Conservation (phyloP, 1,284 basidiomycete genomes). For the Ustilago lituana region DNA sequence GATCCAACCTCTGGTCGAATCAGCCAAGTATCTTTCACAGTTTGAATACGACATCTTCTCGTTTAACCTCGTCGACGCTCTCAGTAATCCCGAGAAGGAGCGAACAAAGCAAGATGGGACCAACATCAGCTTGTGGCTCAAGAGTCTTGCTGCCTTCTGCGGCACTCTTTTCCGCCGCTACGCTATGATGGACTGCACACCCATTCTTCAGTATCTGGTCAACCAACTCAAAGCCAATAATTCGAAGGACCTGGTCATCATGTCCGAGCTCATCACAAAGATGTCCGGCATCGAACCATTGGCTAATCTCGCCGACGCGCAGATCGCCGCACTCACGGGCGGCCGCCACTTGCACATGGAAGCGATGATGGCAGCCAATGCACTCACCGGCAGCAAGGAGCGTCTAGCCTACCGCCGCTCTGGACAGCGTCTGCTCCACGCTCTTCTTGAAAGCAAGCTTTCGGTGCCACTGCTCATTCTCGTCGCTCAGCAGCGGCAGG, state of each 20-base stretch:
- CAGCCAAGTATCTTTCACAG: slow-evolving; percentile 85
- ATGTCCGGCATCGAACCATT: slow-evolving; percentile 87
- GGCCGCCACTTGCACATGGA: slow-evolving; percentile 88
- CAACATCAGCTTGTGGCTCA: slow-evolving; percentile 89
- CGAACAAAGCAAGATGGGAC: slow-evolving; percentile 92
- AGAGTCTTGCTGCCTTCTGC: slow-evolving; percentile 85
- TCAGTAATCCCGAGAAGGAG: slow-evolving; percentile 81
- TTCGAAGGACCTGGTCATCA: slow-evolving; percentile 86
- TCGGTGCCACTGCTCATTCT: slow-evolving; percentile 61
- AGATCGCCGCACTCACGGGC: slow-evolving; percentile 88
- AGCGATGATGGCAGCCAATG: slow-evolving; percentile 70
- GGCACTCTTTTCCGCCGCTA: slow-evolving; percentile 91
- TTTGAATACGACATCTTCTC: slow-evolving; percentile 94
- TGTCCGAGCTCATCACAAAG: slow-evolving; percentile 90
- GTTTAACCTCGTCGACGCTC: slow-evolving; percentile 85
- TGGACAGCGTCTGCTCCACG: slow-evolving; percentile 52
- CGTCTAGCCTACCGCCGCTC: slow-evolving; percentile 49
- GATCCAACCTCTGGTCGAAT: slow-evolving; percentile 87
- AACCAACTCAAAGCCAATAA: slow-evolving; percentile 79
- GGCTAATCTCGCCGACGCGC: slow-evolving; percentile 79
- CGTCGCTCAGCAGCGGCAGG: slow-evolving; percentile 63
- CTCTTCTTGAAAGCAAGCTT: slow-evolving; percentile 50
- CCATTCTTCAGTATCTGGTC: slow-evolving; percentile 87
- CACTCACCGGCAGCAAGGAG: slow-evolving; percentile 48
- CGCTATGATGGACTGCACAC: slow-evolving; percentile 77